Conservation (phyloP, 768 basidiomycete genomes). For the Tricholoma sp. region DNA sequence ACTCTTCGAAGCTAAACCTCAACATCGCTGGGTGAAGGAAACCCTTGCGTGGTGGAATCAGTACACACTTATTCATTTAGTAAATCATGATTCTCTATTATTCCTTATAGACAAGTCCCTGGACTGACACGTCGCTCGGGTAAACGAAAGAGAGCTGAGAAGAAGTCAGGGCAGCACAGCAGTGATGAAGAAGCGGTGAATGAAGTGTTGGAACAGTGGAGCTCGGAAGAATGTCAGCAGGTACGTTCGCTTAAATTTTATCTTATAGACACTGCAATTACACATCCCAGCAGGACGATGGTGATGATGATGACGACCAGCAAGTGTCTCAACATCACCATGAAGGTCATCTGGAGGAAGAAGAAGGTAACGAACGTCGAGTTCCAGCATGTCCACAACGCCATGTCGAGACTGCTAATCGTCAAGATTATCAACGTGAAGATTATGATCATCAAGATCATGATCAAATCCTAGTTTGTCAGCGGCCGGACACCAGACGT, state of each 20-base stretch:
- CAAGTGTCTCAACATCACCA: background rate
- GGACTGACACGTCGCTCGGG: background rate
- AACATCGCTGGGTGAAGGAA: background rate
- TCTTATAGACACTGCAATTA: background rate
- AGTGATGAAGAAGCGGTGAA: background rate
- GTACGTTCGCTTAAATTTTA: background rate
- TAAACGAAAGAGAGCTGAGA: background rate
- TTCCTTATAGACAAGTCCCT: background rate
- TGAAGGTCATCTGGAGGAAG: background rate
- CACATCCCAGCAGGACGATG: background rate
- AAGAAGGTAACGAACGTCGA: background rate
- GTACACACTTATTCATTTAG: background rate
- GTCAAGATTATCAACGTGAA: background rate
- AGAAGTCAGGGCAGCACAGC: background rate
- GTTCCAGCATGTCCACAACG: background rate
- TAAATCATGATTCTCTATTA: background rate
- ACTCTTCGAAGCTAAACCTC: background rate
- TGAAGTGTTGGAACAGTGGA: background rate
- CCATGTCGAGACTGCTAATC: background rate
- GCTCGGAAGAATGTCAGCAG: background rate
- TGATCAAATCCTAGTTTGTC: background rate
- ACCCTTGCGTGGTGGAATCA: background rate
- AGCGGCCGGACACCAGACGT: background rate
- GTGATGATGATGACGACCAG: background rate
- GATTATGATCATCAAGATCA: too few species aligned